Conservation (phyloP, 208 protist genomes). For the Acanthamoeba castellanii region DNA sequence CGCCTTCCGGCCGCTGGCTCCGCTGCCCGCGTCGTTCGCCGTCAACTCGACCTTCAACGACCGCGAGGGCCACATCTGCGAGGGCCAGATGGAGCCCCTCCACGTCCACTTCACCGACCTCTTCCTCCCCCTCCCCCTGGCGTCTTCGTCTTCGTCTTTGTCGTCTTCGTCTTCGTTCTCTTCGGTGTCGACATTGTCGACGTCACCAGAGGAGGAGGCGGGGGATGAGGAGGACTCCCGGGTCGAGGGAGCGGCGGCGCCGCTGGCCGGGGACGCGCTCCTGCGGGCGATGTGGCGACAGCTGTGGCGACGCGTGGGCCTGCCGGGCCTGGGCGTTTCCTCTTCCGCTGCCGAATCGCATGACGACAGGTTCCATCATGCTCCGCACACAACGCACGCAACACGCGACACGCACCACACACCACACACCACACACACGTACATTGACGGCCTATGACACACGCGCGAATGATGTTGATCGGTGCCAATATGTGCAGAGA, state of each 20-base stretch:
- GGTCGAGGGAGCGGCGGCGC: background rate
- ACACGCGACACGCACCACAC: too few relatives aligned
- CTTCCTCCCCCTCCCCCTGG: conserved; percentile 16
- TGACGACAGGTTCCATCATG: background rate
- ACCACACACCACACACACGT: background rate
- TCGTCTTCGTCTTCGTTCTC: background rate
- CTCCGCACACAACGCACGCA: background rate
- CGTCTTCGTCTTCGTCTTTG: background rate
- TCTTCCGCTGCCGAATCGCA: background rate
- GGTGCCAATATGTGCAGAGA: background rate
- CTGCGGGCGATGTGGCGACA: conserved; percentile 8
- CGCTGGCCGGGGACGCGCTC: background rate
- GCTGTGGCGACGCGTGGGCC: background rate
- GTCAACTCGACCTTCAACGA: conserved; percentile 65
- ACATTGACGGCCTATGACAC: background rate
- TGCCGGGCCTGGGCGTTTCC: background rate
- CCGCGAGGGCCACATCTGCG: conserved; percentile 62
- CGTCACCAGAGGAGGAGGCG: background rate
- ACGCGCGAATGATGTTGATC: background rate
- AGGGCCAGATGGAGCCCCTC: conserved; percentile 43
- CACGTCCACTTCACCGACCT: conserved; percentile 53
- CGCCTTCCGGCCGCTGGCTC: background rate
- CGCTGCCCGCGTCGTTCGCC: conserved; percentile 40
- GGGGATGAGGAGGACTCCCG: background rate
- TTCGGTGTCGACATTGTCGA: background rate